These are phyloP conservation scores for Trichoderma aggressivum DNA, from an alignment of 2,329 filamentous ascomycete genomes.

Conservation along the genomic window DNA sequence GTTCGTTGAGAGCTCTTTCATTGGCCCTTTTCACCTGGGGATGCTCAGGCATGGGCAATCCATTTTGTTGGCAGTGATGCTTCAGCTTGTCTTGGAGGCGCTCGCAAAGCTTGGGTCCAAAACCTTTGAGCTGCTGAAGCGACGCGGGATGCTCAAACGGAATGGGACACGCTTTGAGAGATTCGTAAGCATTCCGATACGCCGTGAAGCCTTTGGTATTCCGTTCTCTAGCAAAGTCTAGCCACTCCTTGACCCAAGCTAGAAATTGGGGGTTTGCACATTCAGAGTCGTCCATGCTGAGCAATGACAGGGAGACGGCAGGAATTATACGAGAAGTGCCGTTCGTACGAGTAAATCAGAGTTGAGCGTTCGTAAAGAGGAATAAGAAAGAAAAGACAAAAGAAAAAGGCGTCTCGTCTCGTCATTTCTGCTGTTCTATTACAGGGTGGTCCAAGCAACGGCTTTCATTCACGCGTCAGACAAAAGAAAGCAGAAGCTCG, in stretches of 20 bases:
- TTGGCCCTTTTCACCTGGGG: slow-evolving; percentile 44
- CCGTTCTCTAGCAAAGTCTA: slow-evolving; percentile 63
- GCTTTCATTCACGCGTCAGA: neutral
- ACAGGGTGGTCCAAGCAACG: neutral
- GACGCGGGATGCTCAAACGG: slow-evolving; percentile 69
- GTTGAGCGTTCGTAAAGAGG: neutral
- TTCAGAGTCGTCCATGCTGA: slow-evolving; percentile 30
- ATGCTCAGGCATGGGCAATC: slow-evolving; percentile 63
- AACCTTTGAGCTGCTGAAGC: slow-evolving; percentile 68
- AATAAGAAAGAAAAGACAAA: neutral
- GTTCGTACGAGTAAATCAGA: neutral
- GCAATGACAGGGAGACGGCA: neutral
- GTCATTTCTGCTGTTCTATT: neutral
- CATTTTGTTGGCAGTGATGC: slow-evolving; percentile 63
- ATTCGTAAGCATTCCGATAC: slow-evolving; percentile 73
- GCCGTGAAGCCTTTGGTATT: slow-evolving; percentile 68
- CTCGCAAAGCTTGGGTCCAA: slow-evolving; percentile 69
- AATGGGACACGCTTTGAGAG: slow-evolving; percentile 71
- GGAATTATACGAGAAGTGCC: neutral
- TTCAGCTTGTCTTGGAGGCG: slow-evolving; percentile 61
- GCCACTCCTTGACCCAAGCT: slow-evolving; percentile 73
- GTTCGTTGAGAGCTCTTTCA: slow-evolving; percentile 28
- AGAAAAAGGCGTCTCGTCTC: neutral
- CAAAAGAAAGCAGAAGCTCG: neutral
- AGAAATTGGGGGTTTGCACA: slow-evolving; percentile 70